Evolutionary conservation across 257 asterid genomes (phyloP).

Genomic region (Nicotiana benthamiana): DNA sequence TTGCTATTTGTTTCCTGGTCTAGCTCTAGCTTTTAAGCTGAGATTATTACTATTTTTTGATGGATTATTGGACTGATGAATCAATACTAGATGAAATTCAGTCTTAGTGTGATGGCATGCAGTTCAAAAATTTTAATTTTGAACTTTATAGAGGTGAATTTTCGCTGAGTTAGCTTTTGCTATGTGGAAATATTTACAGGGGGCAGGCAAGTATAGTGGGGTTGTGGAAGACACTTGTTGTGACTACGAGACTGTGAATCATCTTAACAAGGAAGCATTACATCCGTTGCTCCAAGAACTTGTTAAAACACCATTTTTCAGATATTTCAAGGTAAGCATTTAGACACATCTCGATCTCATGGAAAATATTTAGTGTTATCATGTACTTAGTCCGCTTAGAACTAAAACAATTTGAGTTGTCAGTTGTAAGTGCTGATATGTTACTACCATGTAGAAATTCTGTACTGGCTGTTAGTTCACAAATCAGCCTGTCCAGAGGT

Average conservation of each 20-base stretch:
- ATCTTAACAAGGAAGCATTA: slow-evolving; percentile 35
- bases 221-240: slow-evolving; percentile 58
- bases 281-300: slow-evolving; percentile 46
- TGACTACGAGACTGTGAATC: slow-evolving; percentile 43
- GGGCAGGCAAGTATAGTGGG: slow-evolving; percentile 25
- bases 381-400: not conserved
- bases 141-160: not conserved
- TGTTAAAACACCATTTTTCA: slow-evolving; percentile 49
- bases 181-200: slow-evolving; percentile 19
- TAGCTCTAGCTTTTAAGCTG: not conserved
- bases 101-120: not conserved
- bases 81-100: not conserved
- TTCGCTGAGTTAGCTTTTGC: not conserved
- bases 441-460: not conserved
- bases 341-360: not conserved
- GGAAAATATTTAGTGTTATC: not conserved
- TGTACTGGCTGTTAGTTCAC: not conserved
- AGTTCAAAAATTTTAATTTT: not conserved
- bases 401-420: not conserved
- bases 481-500: not conserved
- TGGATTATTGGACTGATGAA: not conserved
- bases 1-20: not conserved
- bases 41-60: not conserved
- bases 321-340: slow-evolving; percentile 52
- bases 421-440: not conserved